Evolutionary conservation across 345 rosid species (phyloP), one percentile per base, ranked within the genome.

Genomic region (Pugionium cornutum): DNA sequence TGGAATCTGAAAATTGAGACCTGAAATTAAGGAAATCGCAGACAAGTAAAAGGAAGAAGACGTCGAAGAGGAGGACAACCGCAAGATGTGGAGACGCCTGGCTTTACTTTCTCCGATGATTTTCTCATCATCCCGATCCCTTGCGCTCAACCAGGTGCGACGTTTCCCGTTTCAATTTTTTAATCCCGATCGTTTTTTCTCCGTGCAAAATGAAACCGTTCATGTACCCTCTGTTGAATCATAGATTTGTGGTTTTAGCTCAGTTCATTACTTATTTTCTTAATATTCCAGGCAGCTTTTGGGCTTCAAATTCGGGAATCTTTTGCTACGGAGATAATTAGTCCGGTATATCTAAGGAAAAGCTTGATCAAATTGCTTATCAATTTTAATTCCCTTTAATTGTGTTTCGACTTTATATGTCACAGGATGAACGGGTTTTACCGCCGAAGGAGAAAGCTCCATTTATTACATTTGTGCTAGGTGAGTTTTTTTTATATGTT

Each of bases 391-490:
- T 50, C 58, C 59, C 7, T 18, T 40, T 59, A 32, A 39, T 9
- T 31, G 11, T 47, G 40, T 35, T 48, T 39, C 27, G 31, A 25
- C 28, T 41, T 7, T 53, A 3, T 10, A 29, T 66, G 32, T 60
- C 32, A 77, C 83, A 87, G 92, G 81, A 63, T 50, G 62, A 54
- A 59, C 71, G 61, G 1, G 10, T 2, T 67, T 68, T 54, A 43
- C 70, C 58, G 9, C 40, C 58, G 62, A 74, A 75, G 65, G 84
- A 69, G 73, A 83, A 75, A 76, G 57, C 72, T 68, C 89, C 83
- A 26, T 88, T 84, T 70, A 86, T 89, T 49, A 83, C 88, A 55
- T 92, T 92, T 74, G 97, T 92, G 42, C 66, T 92, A 45, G 98
- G 98, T 88, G 63, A 77, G 70, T 34, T 58, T 53, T 53, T 46